These are phyloP conservation scores for Trichoderma koningii DNA, from an alignment of 2,329 filamentous ascomycete genomes.

Conservation along the genomic window DNA sequence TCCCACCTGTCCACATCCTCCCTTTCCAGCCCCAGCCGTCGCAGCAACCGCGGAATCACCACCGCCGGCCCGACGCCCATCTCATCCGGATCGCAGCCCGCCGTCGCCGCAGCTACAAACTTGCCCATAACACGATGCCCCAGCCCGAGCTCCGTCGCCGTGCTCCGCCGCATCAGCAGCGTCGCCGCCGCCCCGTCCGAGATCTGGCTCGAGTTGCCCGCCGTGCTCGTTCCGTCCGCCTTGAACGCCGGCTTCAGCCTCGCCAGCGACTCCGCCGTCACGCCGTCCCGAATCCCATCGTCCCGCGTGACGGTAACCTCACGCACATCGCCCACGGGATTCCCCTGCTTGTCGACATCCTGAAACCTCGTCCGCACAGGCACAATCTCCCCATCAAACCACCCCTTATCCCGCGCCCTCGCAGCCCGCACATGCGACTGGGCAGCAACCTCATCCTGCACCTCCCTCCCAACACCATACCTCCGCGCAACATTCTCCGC, in stretches of 20 bases:
- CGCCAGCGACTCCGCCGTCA: constrained; percentile 69
- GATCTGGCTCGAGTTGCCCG: constrained; percentile 84
- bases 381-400: constrained; percentile 78
- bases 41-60: constrained; percentile 81
- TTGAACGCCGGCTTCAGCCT: constrained; percentile 86
- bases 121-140: constrained; percentile 72
- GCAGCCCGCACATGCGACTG: constrained; percentile 73
- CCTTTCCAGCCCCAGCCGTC: constrained; percentile 64
- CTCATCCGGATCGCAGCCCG: constrained; percentile 83
- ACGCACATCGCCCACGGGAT: constrained; percentile 58
- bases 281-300: constrained; percentile 75
- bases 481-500: constrained; percentile 82
- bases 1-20: constrained; percentile 84
- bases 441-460: constrained; percentile 83
- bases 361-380: constrained; percentile 72
- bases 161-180: constrained; percentile 81
- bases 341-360: constrained; percentile 61
- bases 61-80: constrained; percentile 91
- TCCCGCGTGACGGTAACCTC: constrained; percentile 71
- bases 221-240: constrained; percentile 73
- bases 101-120: constrained; percentile 75
- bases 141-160: constrained; percentile 72
- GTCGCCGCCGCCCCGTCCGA: constrained; percentile 85
- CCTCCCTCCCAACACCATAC: constrained; percentile 70
- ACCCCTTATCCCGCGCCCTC: constrained; percentile 66